A percentile compares a stretch with the other conserved stretches of the same genome.
Evolutionary conservation across 208 protist species (phyloP).

Genomic region (Acanthamoeba lenticulata): DNA sequence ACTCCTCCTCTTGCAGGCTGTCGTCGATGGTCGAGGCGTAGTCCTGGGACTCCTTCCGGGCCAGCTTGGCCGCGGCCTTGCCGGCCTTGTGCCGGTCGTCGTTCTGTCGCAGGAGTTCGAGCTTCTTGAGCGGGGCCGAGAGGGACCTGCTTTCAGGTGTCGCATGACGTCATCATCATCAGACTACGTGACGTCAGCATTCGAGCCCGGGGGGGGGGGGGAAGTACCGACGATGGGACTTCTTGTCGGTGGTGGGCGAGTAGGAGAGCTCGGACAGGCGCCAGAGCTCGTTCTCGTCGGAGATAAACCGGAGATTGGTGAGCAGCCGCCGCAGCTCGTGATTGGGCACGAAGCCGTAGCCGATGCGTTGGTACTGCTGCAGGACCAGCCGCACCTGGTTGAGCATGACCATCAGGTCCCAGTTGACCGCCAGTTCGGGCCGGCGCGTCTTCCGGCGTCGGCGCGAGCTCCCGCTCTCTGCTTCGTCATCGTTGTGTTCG

Average conservation of each 20-base stretch:
- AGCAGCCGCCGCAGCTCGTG: neutral
- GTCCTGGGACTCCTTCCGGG: neutral
- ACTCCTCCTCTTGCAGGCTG: neutral
- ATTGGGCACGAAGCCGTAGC: neutral
- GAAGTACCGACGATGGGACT: neutral
- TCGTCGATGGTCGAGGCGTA: neutral
- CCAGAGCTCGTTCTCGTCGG: constrained; percentile 38
- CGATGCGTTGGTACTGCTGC: constrained; percentile 19
- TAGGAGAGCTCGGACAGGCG: neutral
- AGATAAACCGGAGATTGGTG: neutral
- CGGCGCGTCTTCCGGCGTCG: neutral
- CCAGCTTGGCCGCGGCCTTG: neutral
- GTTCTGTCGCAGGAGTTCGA: neutral
- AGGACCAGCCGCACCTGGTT: neutral
- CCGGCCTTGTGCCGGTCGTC: neutral
- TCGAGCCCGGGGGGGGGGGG: neutral
- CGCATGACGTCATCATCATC: neutral
- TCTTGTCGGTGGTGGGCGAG: neutral
- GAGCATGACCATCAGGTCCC: constrained; percentile 20
- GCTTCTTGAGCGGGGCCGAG: neutral
- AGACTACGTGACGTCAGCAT: neutral
- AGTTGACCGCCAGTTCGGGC: neutral
- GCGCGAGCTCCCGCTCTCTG: neutral
- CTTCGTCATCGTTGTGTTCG: neutral
- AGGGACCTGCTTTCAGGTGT: neutral